Evolutionary conservation across 306 rosid genomes (phyloP).

Genomic region (Ormosia semicastrata): DNA sequence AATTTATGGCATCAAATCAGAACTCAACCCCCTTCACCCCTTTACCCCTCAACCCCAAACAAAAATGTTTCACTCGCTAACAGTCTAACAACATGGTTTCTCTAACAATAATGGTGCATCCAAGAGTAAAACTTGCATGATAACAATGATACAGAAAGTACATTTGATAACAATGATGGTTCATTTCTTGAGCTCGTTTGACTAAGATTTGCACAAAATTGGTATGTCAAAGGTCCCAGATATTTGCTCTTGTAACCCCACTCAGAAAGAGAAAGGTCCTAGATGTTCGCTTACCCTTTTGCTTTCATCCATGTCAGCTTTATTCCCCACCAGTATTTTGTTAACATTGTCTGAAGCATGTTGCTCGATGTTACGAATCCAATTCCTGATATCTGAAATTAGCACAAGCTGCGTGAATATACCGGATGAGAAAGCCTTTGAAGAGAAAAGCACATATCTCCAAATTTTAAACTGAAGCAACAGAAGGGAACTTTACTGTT

Average conservation of each 20-base stretch:
- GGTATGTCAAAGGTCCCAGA: background rate
- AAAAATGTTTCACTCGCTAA: background rate
- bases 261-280: background rate
- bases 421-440: background rate
- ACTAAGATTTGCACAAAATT: constrained; percentile 8
- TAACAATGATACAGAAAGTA: background rate
- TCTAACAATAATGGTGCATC: constrained; percentile 1
- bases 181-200: background rate
- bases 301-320: constrained; percentile 96
- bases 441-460: constrained; percentile 18
- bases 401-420: constrained; percentile 20
- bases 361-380: constrained; percentile 97
- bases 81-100: background rate
- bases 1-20: constrained; percentile 6
- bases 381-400: constrained; percentile 83
- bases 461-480: constrained; percentile 18
- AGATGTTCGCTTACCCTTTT: constrained; percentile 67
- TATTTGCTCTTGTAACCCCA: background rate
- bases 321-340: constrained; percentile 95
- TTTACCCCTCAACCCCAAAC: background rate
- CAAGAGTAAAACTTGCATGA: background rate
- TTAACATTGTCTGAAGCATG: constrained; percentile 94
- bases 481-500: constrained; percentile 58
- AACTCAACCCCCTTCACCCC: background rate
- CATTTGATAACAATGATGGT: background rate